Evolutionary conservation across 2,329 filamentous ascomycete species (phyloP).

Genomic region (Coniochaeta pulveracea): DNA sequence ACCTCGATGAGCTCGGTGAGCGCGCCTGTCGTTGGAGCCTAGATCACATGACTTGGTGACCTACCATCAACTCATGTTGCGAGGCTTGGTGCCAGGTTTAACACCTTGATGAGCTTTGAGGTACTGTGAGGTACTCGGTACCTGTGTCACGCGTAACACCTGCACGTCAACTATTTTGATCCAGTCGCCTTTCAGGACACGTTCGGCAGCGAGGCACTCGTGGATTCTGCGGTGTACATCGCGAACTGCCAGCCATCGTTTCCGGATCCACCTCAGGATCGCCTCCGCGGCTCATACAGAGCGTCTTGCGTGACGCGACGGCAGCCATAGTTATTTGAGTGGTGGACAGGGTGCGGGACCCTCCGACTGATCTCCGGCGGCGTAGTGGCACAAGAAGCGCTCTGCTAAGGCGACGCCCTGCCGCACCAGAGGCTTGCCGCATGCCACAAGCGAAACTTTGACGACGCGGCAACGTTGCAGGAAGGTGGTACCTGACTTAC

Average conservation of each 20-base stretch:
- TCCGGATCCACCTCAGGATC: neutral
- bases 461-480: too few relatives aligned
- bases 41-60: neutral
- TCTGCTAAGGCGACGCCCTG: too few relatives aligned
- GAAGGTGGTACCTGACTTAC: too few relatives aligned
- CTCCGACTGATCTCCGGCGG: too few relatives aligned
- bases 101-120: neutral
- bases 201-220: neutral
- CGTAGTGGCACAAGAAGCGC: too few relatives aligned
- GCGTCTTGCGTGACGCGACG: neutral
- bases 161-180: neutral
- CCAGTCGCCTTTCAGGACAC: neutral
- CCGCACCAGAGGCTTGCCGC: too few relatives aligned
- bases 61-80: neutral
- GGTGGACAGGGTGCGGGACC: too few relatives aligned
- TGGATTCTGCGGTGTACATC: neutral
- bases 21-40: neutral
- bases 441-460: too few relatives aligned
- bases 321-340: neutral
- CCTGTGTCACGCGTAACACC: neutral
- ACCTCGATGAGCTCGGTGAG: too few relatives aligned
- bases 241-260: neutral
- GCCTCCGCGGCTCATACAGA: neutral
- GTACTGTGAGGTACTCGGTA: neutral
- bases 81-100: neutral